These are phyloP conservation scores for Malus hybrid DNA, from an alignment of 331 rosid genomes.

Conservation along the genomic window DNA sequence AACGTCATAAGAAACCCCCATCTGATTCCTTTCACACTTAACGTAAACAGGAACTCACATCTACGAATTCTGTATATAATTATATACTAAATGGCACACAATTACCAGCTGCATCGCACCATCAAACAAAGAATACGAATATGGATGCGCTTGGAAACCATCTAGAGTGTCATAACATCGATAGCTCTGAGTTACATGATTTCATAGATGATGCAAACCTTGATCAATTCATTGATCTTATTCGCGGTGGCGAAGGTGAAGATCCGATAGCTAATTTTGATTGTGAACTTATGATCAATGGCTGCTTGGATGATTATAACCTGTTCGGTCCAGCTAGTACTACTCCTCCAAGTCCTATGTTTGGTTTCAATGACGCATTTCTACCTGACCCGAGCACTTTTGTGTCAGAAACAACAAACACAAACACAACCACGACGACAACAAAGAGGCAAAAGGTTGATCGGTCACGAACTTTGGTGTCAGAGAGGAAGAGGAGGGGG, in stretches of 20 bases:
- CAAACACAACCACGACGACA: neutral
- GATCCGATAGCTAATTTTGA: conserved; percentile 25
- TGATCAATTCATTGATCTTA: conserved; percentile 56
- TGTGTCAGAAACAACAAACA: conserved; percentile 24
- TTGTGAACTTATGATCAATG: conserved; percentile 29
- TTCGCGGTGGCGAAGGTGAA: conserved; percentile 46
- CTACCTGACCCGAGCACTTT: conserved; percentile 31
- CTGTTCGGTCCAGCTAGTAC: conserved; percentile 16
- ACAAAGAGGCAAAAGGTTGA: conserved; percentile 45
- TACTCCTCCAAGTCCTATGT: neutral
- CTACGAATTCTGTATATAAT: no score
- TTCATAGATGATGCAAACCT: conserved; percentile 45
- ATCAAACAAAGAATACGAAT: neutral
- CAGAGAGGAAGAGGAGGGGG: conserved; percentile 72
- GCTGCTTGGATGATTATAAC: conserved; percentile 28
- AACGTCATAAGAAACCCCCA: no score
- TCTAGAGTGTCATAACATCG: conserved; percentile 3
- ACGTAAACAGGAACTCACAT: no score
- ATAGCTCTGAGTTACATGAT: conserved; percentile 48
- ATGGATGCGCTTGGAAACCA: conserved; percentile 31
- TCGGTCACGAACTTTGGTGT: conserved; percentile 63
- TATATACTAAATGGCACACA: neutral
- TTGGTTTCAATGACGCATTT: no score
- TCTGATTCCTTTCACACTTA: no score
- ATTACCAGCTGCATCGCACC: neutral